Evolutionary conservation across 2,329 filamentous ascomycete genomes (phyloP).

Genomic region (Berkeleyomyces basicola): DNA sequence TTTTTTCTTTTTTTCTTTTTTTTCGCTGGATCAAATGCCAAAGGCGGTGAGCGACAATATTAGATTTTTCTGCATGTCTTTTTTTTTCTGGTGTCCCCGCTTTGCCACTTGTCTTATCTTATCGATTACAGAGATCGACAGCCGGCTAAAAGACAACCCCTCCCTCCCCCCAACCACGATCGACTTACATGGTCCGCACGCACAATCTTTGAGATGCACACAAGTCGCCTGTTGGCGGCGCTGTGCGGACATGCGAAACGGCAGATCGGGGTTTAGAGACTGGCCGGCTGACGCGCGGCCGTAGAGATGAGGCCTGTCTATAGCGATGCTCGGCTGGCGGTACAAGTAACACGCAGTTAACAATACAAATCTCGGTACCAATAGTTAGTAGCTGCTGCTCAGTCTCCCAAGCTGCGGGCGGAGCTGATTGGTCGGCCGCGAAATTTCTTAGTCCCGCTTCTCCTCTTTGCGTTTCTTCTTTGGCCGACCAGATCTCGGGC

Average conservation of each 20-base stretch:
- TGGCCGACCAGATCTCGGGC: background rate
- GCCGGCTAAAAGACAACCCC: background rate
- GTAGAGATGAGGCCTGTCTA: too few relatives aligned
- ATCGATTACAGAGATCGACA: constrained; percentile 11
- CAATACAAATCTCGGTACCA: too few relatives aligned
- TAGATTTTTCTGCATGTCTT: constrained; percentile 5
- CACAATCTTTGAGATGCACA: too few relatives aligned
- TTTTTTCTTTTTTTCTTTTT: constrained; percentile 11
- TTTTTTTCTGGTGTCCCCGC: constrained; percentile 15
- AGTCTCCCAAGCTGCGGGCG: background rate
- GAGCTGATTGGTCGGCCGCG: background rate
- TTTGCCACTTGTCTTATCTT: constrained; percentile 16
- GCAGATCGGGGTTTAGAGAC: too few relatives aligned
- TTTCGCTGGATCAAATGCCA: background rate
- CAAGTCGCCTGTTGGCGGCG: too few relatives aligned
- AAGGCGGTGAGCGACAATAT: constrained; percentile 4
- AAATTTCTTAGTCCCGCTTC: background rate
- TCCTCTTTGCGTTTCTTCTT: background rate
- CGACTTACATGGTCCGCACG: background rate
- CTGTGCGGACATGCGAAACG: too few relatives aligned
- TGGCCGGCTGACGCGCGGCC: too few relatives aligned
- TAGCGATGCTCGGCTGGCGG: too few relatives aligned
- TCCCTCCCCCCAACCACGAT: background rate
- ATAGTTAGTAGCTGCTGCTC: too few relatives aligned
- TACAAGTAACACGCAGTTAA: too few relatives aligned